Base-by-base conservation (phyloP, 2,329 filamentous ascomycete species). In the Penicillium glabrum region DNA sequence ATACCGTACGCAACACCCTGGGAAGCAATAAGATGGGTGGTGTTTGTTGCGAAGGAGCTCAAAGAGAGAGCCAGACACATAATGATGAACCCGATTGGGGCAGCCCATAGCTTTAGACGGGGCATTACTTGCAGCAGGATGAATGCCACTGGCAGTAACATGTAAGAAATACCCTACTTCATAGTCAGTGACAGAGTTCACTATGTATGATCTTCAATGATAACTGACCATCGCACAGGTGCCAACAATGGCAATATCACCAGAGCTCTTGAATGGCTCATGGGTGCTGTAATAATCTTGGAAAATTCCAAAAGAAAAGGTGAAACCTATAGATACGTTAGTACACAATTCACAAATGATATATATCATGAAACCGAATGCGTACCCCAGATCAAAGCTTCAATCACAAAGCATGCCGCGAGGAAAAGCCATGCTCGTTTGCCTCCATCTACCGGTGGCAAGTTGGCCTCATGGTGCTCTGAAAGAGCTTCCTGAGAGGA, bases 261-360 rank as follows among this genome's bases (percentile, higher is more conserved):
- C 76, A 0, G 80, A 68, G 23, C 64, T 63, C 50, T 69, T 60
- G 54, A 90, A 90, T 1, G 84, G 82, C 5, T 79, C 79, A 56
- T 86, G 79, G 1, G 77, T 81, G 35, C 78, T 82, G 69, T 90
- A 90, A 70, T 89, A 88, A 51, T 87, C 81, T 63, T 90, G 86
- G 66, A 91, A 90, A 24, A 91, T 80, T 14, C 61, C 61, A 41
- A 53, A 63, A 0, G 61, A 61, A 19, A 63, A 63, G 8, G 61
- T 61, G 39, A 63, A 63, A 4, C 61, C 61, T 63, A 33, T 4
- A 52, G 31, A 8, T 13, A 33, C 5, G 27, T 51, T 23, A 24
- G 23, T 24, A 5, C 4, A 24, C 3, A 3, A 24, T 24, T 4
- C 19, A 19, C 19, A 19, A 19, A 19, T 19, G 19, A 19, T 19